phyloP scores from a whole-genome alignment of 345 rosid genomes.

The Geranium rotundifolium region DNA sequence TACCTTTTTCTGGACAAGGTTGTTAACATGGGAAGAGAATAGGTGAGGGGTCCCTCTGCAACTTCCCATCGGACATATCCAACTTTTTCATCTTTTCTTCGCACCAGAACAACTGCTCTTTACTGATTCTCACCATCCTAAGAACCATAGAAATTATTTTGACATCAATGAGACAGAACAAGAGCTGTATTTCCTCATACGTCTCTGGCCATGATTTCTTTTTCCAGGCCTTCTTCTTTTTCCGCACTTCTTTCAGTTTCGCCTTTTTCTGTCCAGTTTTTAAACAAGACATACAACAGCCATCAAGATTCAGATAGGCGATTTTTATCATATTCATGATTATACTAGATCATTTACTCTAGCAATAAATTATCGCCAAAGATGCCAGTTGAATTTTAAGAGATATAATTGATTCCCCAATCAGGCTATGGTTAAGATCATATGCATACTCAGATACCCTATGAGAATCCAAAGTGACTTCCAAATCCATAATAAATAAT shows the following conservation, averaged over 20 bases:
- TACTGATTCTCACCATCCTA: slow-evolving; percentile 54
- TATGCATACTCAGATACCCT: not conserved
- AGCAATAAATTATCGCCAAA: not conserved
- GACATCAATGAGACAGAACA: slow-evolving; percentile 57
- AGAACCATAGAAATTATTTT: slow-evolving; percentile 60
- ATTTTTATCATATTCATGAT: not conserved
- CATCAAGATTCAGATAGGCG: not conserved
- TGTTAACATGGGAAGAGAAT: slow-evolving; percentile 70
- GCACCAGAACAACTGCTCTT: slow-evolving; percentile 84
- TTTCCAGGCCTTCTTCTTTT: slow-evolving; percentile 64
- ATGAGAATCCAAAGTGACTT: not conserved
- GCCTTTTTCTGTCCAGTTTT: slow-evolving; percentile 39
- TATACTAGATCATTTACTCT: not conserved
- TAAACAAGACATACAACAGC: not conserved
- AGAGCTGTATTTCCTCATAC: slow-evolving; percentile 46
- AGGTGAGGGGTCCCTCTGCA: slow-evolving; percentile 73
- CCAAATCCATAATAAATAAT: not conserved
- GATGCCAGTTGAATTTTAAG: too few species aligned
- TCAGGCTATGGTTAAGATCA: not conserved
- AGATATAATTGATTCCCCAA: too few species aligned
- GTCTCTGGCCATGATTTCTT: slow-evolving; percentile 76
- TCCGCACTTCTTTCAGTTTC: slow-evolving; percentile 57
- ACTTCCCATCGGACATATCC: slow-evolving; percentile 41
- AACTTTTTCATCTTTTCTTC: slow-evolving; percentile 92
- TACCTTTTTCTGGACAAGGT: not conserved